Evolutionary conservation across 768 basidiomycete species (phyloP).

Genomic region (Boletus subcaerulescens): DNA sequence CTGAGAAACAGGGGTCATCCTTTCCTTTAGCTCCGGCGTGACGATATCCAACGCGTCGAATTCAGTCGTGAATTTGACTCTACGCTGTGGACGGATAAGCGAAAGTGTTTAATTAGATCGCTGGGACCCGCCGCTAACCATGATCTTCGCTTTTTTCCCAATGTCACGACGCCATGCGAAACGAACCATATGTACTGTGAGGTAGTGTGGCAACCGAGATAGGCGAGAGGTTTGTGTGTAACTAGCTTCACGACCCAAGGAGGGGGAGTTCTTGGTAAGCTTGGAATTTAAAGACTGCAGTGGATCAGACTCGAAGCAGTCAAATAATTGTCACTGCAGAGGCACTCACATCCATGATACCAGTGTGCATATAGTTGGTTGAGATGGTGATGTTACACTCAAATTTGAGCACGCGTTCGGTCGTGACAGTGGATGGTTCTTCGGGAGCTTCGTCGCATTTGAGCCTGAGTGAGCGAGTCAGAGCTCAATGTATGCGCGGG

Average conservation of each 20-base stretch:
- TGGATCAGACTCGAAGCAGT: neutral
- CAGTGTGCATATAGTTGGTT: constrained; percentile 87
- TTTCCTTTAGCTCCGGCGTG: constrained; percentile 73
- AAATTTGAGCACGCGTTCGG: constrained; percentile 80
- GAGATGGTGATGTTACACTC: constrained; percentile 86
- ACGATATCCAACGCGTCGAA: constrained; percentile 82
- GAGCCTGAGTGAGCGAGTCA: constrained; percentile 44
- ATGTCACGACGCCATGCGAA: constrained; percentile 95
- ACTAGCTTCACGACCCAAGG: constrained; percentile 73
- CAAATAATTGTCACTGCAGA: constrained; percentile 4
- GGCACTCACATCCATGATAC: constrained; percentile 70
- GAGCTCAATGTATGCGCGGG: constrained; percentile 20
- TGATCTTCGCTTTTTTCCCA: constrained; percentile 91
- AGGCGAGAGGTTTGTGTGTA: constrained; percentile 83
- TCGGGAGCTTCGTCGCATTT: constrained; percentile 81
- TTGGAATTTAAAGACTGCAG: constrained; percentile 79
- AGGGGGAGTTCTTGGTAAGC: constrained; percentile 80
- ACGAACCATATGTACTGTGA: constrained; percentile 92
- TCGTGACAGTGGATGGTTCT: constrained; percentile 60
- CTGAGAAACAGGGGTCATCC: constrained; percentile 66
- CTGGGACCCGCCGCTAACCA: constrained; percentile 48
- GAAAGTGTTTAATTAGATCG: neutral
- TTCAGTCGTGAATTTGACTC: constrained; percentile 90
- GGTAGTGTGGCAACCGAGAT: constrained; percentile 78
- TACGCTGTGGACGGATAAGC: constrained; percentile 47